Percentiles rank a stretch among this genome's conserved stretches.
phyloP scores from a whole-genome alignment of 306 rosid species.

The Cyamopsis tetragonoloba region DNA sequence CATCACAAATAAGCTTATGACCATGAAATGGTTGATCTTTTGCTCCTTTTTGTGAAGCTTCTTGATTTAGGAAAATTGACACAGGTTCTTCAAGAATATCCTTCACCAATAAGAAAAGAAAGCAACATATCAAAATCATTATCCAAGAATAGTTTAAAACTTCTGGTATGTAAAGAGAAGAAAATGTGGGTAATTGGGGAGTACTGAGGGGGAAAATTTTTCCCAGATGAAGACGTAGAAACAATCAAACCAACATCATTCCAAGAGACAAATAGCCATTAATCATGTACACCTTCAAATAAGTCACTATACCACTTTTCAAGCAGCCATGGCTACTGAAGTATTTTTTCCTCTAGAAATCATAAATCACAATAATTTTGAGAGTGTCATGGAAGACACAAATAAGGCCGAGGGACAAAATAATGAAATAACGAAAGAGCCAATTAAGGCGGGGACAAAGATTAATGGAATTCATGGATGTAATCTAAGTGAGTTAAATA shows the following conservation, averaged over 20 bases:
- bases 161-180: background rate
- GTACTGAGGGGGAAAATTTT: background rate
- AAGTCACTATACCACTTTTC: too few relatives aligned
- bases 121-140: background rate
- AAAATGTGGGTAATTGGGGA: background rate
- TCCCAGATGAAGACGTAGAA: background rate
- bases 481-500: too few relatives aligned
- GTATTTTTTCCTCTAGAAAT: too few relatives aligned
- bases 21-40: conserved; percentile 38
- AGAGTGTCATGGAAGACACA: too few relatives aligned
- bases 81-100: conserved; percentile 77
- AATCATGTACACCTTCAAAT: too few relatives aligned
- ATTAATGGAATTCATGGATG: too few relatives aligned
- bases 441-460: too few relatives aligned
- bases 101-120: conserved; percentile 40
- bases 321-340: too few relatives aligned
- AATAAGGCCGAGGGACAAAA: too few relatives aligned
- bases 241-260: background rate
- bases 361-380: too few relatives aligned
- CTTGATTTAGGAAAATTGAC: conserved; percentile 52
- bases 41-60: conserved; percentile 29
- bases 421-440: too few relatives aligned
- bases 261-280: background rate
- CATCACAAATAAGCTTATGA: conserved; percentile 35
- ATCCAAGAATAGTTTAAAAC: background rate